A percentile compares a stretch with the other conserved stretches of the same genome.
These are phyloP conservation scores for Phytophthora nicotianae DNA, from an alignment of 352 stramenopile species.

Conservation along the genomic window DNA sequence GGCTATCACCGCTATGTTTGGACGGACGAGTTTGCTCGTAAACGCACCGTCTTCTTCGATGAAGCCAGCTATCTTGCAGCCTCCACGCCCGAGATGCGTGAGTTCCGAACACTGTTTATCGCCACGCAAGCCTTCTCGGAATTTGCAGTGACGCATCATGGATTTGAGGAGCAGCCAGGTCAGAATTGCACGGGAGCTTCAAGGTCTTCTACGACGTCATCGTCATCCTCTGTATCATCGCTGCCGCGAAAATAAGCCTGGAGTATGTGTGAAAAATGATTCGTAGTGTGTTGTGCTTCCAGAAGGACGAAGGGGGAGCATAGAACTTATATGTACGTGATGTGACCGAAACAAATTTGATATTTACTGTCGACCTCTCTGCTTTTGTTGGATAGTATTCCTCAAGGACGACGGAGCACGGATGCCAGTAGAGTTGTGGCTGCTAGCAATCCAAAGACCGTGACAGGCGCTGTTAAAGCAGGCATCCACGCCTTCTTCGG, in stretches of 20 bases:
- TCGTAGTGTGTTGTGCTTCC: slow-evolving; percentile 18
- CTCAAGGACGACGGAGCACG: slow-evolving; percentile 29
- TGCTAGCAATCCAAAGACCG: slow-evolving; percentile 31
- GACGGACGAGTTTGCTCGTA: slow-evolving; percentile 83
- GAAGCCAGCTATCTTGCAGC: slow-evolving; percentile 85
- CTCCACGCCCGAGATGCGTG: slow-evolving; percentile 71
- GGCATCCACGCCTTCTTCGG: slow-evolving; percentile 6
- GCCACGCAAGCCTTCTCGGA: slow-evolving; percentile 87
- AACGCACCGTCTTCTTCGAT: slow-evolving; percentile 85
- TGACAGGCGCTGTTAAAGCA: slow-evolving; percentile 17
- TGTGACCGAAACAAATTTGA: slow-evolving; percentile 19
- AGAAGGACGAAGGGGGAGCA: slow-evolving; percentile 12
- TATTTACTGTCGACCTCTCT: slow-evolving; percentile 16
- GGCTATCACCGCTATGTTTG: slow-evolving; percentile 86
- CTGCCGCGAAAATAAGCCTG: slow-evolving; percentile 22
- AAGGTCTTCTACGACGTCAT: slow-evolving; percentile 24
- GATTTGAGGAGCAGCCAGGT: slow-evolving; percentile 71
- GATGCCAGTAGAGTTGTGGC: slow-evolving; percentile 32
- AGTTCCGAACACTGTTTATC: slow-evolving; percentile 87
- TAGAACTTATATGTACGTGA: slow-evolving; percentile 33
- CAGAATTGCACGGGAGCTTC: slow-evolving; percentile 20
- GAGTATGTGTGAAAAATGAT: slow-evolving; percentile 29
- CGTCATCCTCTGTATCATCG: slow-evolving; percentile 27
- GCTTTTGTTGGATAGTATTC: neutral
- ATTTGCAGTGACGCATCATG: slow-evolving; percentile 83